These are phyloP conservation scores for Cadophora sp. DNA, from an alignment of 2,329 filamentous ascomycete genomes.

Conservation along the genomic window DNA sequence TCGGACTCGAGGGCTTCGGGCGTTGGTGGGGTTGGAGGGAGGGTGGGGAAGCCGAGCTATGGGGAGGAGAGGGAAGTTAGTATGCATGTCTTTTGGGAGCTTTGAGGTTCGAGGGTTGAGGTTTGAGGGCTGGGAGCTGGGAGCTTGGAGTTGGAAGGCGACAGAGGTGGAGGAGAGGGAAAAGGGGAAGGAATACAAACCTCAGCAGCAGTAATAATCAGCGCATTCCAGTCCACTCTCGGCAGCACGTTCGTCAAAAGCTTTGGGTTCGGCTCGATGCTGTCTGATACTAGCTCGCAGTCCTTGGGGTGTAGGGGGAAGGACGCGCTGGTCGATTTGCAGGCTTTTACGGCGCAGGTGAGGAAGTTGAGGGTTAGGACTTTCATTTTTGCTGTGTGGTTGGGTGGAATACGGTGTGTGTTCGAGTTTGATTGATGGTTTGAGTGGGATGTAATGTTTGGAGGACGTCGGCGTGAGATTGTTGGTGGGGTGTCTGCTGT, in stretches of 20 bases:
- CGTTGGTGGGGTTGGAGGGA: slow-evolving; percentile 70
- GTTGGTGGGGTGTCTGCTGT: not conserved
- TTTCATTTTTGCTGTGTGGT: slow-evolving; percentile 69
- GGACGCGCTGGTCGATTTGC: slow-evolving; percentile 79
- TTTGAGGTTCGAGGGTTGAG: no score
- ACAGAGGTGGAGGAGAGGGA: not conserved
- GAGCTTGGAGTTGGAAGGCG: slow-evolving; percentile 1
- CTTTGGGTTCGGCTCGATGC: slow-evolving; percentile 79
- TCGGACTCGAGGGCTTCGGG: slow-evolving; percentile 67
- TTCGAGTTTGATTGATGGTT: no score
- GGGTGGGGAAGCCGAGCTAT: slow-evolving; percentile 79
- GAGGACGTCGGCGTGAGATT: no score
- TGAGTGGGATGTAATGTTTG: no score
- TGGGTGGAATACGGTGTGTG: not conserved
- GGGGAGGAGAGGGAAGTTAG: not conserved
- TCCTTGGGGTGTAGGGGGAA: slow-evolving; percentile 94
- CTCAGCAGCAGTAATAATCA: slow-evolving; percentile 78
- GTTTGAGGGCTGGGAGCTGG: no score
- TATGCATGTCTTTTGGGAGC: slow-evolving; percentile 23
- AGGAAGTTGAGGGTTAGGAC: slow-evolving; percentile 95
- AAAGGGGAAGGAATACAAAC: slow-evolving; percentile 52
- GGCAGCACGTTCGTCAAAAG: slow-evolving; percentile 87
- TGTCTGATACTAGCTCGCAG: slow-evolving; percentile 85
- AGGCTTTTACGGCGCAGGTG: slow-evolving; percentile 93
- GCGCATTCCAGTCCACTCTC: slow-evolving; percentile 85